Evolutionary conservation across 805 yeast genomes (phyloP).

Genomic region (Pichia scutulata): DNA sequence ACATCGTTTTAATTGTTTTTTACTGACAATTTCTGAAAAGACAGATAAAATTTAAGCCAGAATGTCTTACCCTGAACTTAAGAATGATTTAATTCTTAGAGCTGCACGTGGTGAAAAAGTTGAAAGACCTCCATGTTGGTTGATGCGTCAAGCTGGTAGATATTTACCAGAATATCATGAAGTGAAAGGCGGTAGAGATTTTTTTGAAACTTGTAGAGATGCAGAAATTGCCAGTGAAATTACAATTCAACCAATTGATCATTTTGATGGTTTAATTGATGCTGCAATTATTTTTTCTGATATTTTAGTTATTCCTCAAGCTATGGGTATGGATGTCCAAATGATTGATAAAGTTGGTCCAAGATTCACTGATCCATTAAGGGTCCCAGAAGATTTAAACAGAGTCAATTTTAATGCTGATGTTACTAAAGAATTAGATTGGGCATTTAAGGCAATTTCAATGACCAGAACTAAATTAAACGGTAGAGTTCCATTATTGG

Average conservation of each 20-base stretch:
- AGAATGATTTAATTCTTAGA: conserved; percentile 84
- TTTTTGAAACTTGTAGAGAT: conserved; percentile 91
- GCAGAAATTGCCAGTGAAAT: conserved; percentile 90
- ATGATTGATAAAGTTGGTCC: conserved; percentile 97
- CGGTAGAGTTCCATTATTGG: conserved; percentile 90
- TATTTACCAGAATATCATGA: conserved; percentile 87
- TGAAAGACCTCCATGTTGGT: conserved; percentile 97
- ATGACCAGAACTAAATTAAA: conserved; percentile 76
- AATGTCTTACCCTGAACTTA: conserved; percentile 57
- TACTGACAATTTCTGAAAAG: background rate
- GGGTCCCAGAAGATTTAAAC: conserved; percentile 60
- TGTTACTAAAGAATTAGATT: conserved; percentile 68
- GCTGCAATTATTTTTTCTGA: conserved; percentile 97
- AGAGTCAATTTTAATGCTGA: conserved; percentile 54
- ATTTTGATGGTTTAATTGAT: conserved; percentile 81
- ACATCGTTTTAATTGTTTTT: background rate
- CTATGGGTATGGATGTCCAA: conserved; percentile 91
- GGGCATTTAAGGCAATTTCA: conserved; percentile 94
- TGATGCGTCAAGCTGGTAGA: conserved; percentile 98
- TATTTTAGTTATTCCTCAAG: conserved; percentile 94
- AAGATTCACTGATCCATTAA: conserved; percentile 79
- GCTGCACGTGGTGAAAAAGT: conserved; percentile 88
- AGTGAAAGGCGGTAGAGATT: conserved; percentile 78
- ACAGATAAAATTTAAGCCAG: background rate
- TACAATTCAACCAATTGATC: conserved; percentile 92